A percentile compares a stretch with the other conserved stretches of the same genome.
phyloP scores from a whole-genome alignment of 2,329 filamentous ascomycete species.

The Aspergillus sp. region DNA sequence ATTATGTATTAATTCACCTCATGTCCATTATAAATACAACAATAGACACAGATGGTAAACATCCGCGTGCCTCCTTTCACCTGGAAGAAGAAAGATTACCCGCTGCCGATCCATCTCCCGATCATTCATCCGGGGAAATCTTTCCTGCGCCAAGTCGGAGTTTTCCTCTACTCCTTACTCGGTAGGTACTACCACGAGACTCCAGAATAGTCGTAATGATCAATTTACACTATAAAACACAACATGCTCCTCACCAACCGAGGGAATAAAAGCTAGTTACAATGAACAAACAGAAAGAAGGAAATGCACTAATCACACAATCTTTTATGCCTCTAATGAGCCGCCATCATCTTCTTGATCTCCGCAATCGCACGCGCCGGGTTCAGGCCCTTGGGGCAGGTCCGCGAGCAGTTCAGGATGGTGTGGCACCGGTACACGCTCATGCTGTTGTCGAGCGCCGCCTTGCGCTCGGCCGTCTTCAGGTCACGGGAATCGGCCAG shows the following conservation, averaged over 20 bases:
- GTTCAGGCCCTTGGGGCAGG: conserved; percentile 98
- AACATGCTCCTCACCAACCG: conserved; percentile 20
- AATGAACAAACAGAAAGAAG: conserved; percentile 10
- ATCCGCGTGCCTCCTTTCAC: too few species aligned
- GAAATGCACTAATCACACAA: conserved; percentile 13
- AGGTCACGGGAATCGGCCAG: conserved; percentile 92
- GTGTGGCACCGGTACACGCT: conserved; percentile 98
- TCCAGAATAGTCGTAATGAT: not conserved
- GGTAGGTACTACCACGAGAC: too few species aligned
- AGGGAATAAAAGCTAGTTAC: conserved; percentile 23
- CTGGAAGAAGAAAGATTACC: not conserved
- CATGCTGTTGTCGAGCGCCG: conserved; percentile 96
- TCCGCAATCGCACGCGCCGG: conserved; percentile 92
- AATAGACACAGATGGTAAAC: too few species aligned
- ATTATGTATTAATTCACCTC: too few species aligned
- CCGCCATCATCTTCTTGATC: conserved; percentile 96
- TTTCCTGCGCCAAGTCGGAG: not conserved
- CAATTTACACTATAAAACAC: conserved; percentile 31
- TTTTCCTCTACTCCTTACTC: too few species aligned
- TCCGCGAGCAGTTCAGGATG: conserved; percentile 96
- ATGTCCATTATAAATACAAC: too few species aligned
- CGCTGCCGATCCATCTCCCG: not conserved
- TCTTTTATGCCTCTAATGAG: conserved; percentile 21
- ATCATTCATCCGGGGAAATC: not conserved
- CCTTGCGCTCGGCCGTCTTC: conserved; percentile 81